These are phyloP conservation scores for Clausena lansium DNA, from an alignment of 345 rosid genomes.

Conservation along the genomic window DNA sequence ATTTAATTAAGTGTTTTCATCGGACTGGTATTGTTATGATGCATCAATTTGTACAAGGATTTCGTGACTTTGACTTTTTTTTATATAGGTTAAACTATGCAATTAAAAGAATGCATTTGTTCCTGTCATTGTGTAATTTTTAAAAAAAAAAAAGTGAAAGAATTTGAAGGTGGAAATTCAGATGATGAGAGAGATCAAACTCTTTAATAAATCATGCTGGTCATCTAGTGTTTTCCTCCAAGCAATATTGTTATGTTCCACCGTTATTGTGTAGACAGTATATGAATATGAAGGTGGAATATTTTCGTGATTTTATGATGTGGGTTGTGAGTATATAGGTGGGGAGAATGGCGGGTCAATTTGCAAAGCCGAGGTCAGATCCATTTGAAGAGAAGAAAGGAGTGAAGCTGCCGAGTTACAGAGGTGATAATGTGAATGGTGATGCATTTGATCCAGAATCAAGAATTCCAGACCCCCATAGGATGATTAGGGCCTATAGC, in stretches of 20 bases:
- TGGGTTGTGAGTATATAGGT: slow-evolving; percentile 22
- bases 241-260: too few relatives aligned
- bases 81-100: too few relatives aligned
- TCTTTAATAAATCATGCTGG: too few relatives aligned
- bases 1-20: too few relatives aligned
- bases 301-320: neutral
- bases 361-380: slow-evolving; percentile 47
- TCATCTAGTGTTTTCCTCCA: too few relatives aligned
- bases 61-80: too few relatives aligned
- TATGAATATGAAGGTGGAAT: neutral
- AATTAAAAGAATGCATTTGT: neutral
- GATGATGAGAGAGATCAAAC: too few relatives aligned
- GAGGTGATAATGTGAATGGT: slow-evolving; percentile 44
- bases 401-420: slow-evolving; percentile 38
- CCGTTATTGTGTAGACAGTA: too few relatives aligned
- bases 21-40: too few relatives aligned
- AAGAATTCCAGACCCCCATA: slow-evolving; percentile 38
- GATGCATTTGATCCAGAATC: slow-evolving; percentile 37
- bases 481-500: slow-evolving; percentile 41
- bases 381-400: slow-evolving; percentile 41
- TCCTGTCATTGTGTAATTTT: neutral
- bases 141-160: too few relatives aligned
- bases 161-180: too few relatives aligned
- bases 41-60: too few relatives aligned
- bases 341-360: slow-evolving; percentile 49